A percentile compares a stretch with the other conserved stretches of the same genome.
Evolutionary conservation across 2,329 filamentous ascomycete species (phyloP).

Genomic region (Penicillium brevicompactum): DNA sequence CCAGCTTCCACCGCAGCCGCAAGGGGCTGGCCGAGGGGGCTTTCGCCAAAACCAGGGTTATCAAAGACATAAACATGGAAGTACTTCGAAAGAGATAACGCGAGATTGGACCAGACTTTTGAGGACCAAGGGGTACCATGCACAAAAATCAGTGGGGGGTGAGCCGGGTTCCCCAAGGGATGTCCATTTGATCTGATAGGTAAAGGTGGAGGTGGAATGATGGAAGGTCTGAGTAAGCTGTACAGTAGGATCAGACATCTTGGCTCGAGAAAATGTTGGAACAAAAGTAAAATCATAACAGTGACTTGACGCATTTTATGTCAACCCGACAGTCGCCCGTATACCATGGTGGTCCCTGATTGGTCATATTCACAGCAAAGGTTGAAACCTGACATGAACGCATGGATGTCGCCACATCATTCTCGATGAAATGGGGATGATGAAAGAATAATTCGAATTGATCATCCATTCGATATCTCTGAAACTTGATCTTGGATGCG

Average conservation of each 20-base stretch:
- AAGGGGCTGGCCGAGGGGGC: conserved; percentile 29
- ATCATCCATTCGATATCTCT: too few species aligned
- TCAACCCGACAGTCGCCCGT: too few species aligned
- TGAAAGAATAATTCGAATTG: too few species aligned
- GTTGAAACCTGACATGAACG: too few species aligned
- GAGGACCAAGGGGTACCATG: conserved; percentile 55
- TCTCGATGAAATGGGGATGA: too few species aligned
- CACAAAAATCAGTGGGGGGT: conserved; percentile 45
- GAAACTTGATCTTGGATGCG: too few species aligned
- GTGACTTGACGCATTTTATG: too few species aligned
- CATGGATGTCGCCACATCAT: too few species aligned
- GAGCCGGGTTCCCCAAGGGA: conserved; percentile 32
- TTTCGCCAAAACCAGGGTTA: conserved; percentile 49
- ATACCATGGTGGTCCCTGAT: too few species aligned
- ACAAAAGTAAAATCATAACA: neutral
- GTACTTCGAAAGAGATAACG: conserved; percentile 35
- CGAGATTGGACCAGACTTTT: conserved; percentile 41
- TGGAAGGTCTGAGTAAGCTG: neutral
- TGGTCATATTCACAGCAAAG: too few species aligned
- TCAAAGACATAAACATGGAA: conserved; percentile 50
- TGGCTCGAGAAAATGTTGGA: neutral
- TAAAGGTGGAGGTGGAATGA: conserved; percentile 26
- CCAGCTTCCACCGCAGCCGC: conserved; percentile 13
- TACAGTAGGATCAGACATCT: neutral
- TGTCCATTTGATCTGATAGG: neutral